phyloP scores from a whole-genome alignment of 352 stramenopile genomes.

The Phytophthora hybrid region DNA sequence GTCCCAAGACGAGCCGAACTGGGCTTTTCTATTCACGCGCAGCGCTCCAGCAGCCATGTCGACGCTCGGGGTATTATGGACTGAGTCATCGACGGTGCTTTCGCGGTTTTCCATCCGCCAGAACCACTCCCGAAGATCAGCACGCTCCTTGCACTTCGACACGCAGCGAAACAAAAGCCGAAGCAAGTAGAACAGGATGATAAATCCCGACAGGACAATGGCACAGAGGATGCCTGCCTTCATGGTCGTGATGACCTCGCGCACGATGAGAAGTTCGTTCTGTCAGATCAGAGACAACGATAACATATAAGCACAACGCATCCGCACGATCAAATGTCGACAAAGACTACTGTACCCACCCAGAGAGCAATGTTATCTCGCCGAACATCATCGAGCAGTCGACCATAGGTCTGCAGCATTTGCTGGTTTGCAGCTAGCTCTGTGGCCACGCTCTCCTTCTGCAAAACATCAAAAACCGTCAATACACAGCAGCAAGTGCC shows the following conservation, averaged over 20 bases:
- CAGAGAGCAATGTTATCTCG: constrained; percentile 65
- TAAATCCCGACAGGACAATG: constrained; percentile 70
- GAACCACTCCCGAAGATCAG: constrained; percentile 81
- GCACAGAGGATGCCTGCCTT: constrained; percentile 84
- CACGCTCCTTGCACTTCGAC: constrained; percentile 72
- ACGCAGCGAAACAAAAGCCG: constrained; percentile 77
- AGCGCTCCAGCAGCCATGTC: constrained; percentile 41
- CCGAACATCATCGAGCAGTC: constrained; percentile 49
- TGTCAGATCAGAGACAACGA: constrained; percentile 16
- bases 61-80: constrained; percentile 2
- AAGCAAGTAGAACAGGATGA: constrained; percentile 80
- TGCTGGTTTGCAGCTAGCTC: constrained; percentile 47
- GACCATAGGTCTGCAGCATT: constrained; percentile 40
- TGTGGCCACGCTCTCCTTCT: constrained; percentile 51
- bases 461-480: constrained; percentile 11
- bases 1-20: constrained; percentile 83
- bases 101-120: constrained; percentile 64
- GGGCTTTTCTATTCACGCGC: constrained; percentile 74
- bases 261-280: constrained; percentile 84
- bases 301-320: not conserved
- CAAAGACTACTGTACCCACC: constrained; percentile 23
- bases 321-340: not conserved
- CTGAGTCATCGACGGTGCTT: constrained; percentile 8
- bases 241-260: constrained; percentile 89
- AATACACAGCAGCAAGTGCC: not conserved